phyloP scores from a whole-genome alignment of 257 asterid genomes.

The Salvia splendens region DNA sequence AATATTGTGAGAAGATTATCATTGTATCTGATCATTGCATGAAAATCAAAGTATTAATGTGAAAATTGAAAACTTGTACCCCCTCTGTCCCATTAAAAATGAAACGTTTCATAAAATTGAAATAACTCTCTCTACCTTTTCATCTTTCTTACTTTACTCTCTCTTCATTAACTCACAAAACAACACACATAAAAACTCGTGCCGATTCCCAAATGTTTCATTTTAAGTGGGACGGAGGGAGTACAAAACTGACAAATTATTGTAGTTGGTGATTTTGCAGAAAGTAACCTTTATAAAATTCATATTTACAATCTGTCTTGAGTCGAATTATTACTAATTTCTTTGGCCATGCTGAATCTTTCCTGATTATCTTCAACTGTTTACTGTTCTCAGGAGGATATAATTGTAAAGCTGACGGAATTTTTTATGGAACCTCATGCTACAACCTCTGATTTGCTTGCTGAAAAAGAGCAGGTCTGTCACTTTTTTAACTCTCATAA shows the following conservation, averaged over 20 bases:
- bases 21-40: neutral
- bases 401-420: conserved; percentile 68
- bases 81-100: too few species aligned
- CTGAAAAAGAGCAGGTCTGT: conserved; percentile 82
- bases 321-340: conserved; percentile 1
- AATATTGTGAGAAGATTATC: neutral
- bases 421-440: conserved; percentile 89
- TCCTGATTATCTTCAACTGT: conserved; percentile 14
- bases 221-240: too few species aligned
- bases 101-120: too few species aligned
- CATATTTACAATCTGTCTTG: neutral
- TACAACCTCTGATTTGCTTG: conserved; percentile 65
- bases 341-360: neutral
- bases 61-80: too few species aligned
- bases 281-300: neutral
- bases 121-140: too few species aligned
- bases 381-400: conserved; percentile 69
- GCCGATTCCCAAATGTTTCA: too few species aligned
- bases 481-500: conserved; percentile 1
- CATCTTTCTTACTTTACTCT: too few species aligned
- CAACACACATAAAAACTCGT: too few species aligned
- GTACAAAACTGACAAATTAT: neutral
- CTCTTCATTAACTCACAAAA: too few species aligned
- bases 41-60: neutral
- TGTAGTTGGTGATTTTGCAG: neutral